Percentiles rank a stretch among this genome's conserved stretches.
These are phyloP conservation scores for Rhynchospora pubera DNA, from an alignment of 176 grass and related monocot species.

Conservation along the genomic window DNA sequence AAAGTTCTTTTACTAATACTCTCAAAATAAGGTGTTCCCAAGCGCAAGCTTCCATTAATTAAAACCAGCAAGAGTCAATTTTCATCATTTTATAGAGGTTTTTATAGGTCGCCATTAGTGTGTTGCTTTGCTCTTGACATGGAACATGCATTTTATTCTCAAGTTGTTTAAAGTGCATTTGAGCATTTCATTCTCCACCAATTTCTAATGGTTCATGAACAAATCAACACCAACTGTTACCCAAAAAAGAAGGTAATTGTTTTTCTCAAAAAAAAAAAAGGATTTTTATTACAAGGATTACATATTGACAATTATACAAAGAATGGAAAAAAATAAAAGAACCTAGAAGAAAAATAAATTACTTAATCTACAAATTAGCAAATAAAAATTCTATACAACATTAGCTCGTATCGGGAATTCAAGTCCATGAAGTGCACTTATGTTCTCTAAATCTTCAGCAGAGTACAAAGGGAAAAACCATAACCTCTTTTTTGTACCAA, in stretches of 20 bases:
- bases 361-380: neutral
- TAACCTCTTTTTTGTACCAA: slow-evolving; percentile 67
- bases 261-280: neutral
- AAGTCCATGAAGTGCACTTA: slow-evolving; percentile 53
- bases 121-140: no score
- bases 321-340: neutral
- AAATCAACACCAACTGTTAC: neutral
- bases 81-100: no score
- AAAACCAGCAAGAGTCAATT: no score
- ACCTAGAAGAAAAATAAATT: neutral
- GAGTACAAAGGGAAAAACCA: slow-evolving; percentile 83
- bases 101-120: no score
- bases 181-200: neutral
- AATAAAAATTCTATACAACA: slow-evolving; percentile 19
- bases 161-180: no score
- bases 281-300: neutral
- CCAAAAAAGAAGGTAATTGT: neutral
- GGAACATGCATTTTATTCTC: no score
- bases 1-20: no score
- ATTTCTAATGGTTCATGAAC: neutral
- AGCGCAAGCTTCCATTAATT: no score
- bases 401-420: slow-evolving; percentile 61
- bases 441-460: slow-evolving; percentile 54
- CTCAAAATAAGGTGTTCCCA: no score
- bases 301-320: slow-evolving; percentile 3